These are phyloP conservation scores for Fusarium vanettenii DNA, from an alignment of 2,329 filamentous ascomycete genomes.

Conservation along the genomic window DNA sequence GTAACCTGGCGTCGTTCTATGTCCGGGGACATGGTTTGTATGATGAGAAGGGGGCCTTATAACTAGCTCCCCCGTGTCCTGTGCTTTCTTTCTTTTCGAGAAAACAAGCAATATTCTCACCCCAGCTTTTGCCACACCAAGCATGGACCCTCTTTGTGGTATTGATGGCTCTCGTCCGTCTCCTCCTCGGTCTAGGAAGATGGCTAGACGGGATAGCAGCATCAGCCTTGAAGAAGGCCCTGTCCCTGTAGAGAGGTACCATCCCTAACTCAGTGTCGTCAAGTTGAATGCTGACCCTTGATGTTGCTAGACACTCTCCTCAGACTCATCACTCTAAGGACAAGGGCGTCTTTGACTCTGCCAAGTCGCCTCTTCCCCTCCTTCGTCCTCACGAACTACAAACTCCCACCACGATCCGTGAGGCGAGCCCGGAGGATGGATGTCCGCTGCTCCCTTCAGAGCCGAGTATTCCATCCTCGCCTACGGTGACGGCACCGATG, in stretches of 20 bases:
- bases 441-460: slow-evolving; percentile 16
- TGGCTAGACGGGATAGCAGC: slow-evolving; percentile 31
- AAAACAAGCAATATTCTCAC: not conserved
- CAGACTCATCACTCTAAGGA: not conserved
- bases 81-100: not conserved
- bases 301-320: not conserved
- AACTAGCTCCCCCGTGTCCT: not conserved
- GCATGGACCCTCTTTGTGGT: slow-evolving; percentile 33
- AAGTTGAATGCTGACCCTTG: not conserved
- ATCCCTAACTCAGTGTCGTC: not conserved
- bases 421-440: not conserved
- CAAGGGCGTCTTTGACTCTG: not conserved
- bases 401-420: not conserved
- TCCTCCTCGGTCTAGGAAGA: not conserved
- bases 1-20: slow-evolving; percentile 17
- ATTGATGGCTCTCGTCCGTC: slow-evolving; percentile 32
- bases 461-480: slow-evolving; percentile 6
- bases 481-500: slow-evolving; percentile 11
- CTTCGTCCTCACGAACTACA: slow-evolving; percentile 4
- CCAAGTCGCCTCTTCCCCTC: slow-evolving; percentile 4
- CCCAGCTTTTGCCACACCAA: not conserved
- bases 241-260: slow-evolving; percentile 12
- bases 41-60: slow-evolving; percentile 16
- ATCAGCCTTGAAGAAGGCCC: slow-evolving; percentile 36
- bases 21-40: not conserved